A percentile compares a stretch with the other conserved stretches of the same genome.
Evolutionary conservation across 1,284 basidiomycete genomes (phyloP).

Genomic region (Apiotrichum sp.): DNA sequence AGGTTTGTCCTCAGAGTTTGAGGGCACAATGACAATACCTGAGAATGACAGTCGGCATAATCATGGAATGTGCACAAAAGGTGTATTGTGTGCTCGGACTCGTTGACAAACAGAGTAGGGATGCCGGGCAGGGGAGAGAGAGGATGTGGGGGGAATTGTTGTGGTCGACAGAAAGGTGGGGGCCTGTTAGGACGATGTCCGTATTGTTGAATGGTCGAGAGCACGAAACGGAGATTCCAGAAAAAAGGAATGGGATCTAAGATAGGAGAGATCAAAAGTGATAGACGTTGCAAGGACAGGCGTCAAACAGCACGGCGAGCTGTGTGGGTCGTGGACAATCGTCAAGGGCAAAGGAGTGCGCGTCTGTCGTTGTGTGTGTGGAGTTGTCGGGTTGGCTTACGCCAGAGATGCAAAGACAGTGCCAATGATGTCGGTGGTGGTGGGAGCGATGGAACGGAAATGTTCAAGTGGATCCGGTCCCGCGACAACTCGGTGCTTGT

Average conservation of each 20-base stretch:
- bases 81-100: not conserved
- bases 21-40: not conserved
- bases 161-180: no score
- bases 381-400: not conserved
- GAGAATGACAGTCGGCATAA: not conserved
- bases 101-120: constrained; percentile 4
- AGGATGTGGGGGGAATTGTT: no score
- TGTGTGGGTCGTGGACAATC: not conserved
- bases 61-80: not conserved
- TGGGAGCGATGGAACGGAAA: no score
- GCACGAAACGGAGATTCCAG: no score
- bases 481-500: no score
- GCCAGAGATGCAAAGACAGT: not conserved
- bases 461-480: no score
- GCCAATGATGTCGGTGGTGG: not conserved
- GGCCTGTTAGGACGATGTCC: no score
- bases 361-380: not conserved
- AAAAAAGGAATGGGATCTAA: no score
- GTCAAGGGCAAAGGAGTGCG: not conserved
- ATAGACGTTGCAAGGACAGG: not conserved
- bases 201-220: no score
- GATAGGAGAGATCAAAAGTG: not conserved
- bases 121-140: not conserved
- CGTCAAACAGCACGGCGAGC: not conserved
- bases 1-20: not conserved